Evolutionary conservation across 345 rosid species (phyloP).

Genomic region (Punica granatum): DNA sequence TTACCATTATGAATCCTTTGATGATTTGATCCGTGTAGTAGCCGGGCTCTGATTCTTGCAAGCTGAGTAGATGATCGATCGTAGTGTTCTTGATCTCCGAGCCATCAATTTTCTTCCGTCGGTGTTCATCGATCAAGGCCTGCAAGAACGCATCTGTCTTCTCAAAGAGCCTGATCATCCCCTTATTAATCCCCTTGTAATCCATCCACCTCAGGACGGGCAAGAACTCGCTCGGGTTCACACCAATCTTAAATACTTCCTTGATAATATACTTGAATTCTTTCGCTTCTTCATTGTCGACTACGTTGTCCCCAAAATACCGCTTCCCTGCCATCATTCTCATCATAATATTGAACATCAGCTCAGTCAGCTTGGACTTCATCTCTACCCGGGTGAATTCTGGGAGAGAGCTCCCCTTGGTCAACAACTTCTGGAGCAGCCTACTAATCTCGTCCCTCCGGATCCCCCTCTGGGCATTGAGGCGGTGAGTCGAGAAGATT

Average conservation of each 20-base stretch:
- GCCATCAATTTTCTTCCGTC: constrained; percentile 15
- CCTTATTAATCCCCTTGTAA: constrained; percentile 23
- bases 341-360: constrained; percentile 11
- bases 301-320: constrained; percentile 10
- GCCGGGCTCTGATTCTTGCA: constrained; percentile 39
- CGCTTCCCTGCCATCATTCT: constrained; percentile 13
- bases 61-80: constrained; percentile 49
- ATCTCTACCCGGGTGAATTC: constrained; percentile 1
- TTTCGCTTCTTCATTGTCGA: constrained; percentile 23
- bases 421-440: not conserved
- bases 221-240: constrained; percentile 12
- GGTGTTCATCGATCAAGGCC: constrained; percentile 37
- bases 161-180: constrained; percentile 18
- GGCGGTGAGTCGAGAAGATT: constrained; percentile 10
- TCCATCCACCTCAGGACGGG: constrained; percentile 13
- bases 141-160: constrained; percentile 40
- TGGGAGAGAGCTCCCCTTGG: not conserved
- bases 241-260: constrained; percentile 4
- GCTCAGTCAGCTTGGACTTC: constrained; percentile 6
- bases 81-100: constrained; percentile 25
- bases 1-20: constrained; percentile 41
- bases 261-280: constrained; percentile 17
- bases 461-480: not conserved
- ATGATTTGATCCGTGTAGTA: constrained; percentile 48
- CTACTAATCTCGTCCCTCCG: constrained; percentile 7